phyloP scores from a whole-genome alignment of 1,139 yeast species.

The Taphrina pruni region DNA sequence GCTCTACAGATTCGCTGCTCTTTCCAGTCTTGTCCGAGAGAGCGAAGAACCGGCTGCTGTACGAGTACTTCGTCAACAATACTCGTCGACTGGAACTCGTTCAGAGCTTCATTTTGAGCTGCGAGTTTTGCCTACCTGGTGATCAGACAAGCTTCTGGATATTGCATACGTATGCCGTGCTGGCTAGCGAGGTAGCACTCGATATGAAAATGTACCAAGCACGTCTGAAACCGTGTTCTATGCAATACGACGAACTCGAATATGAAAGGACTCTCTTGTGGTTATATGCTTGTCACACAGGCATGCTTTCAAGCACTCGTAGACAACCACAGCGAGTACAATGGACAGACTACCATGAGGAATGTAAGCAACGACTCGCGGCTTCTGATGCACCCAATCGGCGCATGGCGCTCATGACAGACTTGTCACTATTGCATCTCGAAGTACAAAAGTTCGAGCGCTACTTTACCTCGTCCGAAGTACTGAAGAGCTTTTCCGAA shows the following conservation, averaged over 20 bases:
- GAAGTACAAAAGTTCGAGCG: background rate
- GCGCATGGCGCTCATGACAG: background rate
- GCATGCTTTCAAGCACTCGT: slow-evolving; percentile 7
- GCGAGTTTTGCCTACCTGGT: slow-evolving; percentile 10
- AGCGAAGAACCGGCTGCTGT: slow-evolving; percentile 13
- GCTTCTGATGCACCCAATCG: background rate
- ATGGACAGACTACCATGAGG: slow-evolving; percentile 21
- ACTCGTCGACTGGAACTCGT: slow-evolving; percentile 16
- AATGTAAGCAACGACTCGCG: background rate
- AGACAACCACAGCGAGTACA: slow-evolving; percentile 15
- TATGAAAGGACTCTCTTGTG: slow-evolving; percentile 9
- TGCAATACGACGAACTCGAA: slow-evolving; percentile 15
- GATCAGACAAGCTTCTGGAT: slow-evolving; percentile 11
- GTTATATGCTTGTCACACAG: slow-evolving; percentile 9
- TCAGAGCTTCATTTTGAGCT: slow-evolving; percentile 10
- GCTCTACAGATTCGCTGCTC: slow-evolving; percentile 6
- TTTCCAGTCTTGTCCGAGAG: slow-evolving; percentile 8
- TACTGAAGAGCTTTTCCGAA: slow-evolving; percentile 4
- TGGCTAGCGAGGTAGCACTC: slow-evolving; percentile 16
- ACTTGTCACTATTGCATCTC: background rate
- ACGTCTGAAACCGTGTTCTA: background rate
- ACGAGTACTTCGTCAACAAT: slow-evolving; percentile 19
- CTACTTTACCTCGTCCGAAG: background rate
- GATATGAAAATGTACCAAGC: slow-evolving; percentile 11
- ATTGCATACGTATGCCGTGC: slow-evolving; percentile 10